A percentile compares a stretch with the other conserved stretches of the same genome.
Conservation (phyloP, 192 early-diverging fungal species). For the Podila epicladia region DNA sequence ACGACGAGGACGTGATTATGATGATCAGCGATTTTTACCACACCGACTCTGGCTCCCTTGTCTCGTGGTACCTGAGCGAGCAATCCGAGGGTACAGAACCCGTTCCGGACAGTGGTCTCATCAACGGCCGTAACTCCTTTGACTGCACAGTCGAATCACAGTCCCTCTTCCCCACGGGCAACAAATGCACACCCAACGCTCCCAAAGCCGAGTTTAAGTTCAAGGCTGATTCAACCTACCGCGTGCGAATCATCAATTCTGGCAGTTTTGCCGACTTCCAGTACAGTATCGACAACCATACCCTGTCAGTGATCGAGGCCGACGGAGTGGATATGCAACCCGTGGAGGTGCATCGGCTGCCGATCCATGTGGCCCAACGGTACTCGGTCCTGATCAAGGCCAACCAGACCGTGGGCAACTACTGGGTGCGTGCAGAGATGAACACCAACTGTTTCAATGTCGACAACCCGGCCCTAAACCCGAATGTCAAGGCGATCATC, state of each 20-base stretch:
- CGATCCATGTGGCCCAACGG: conserved; percentile 53
- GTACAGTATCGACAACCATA: conserved; percentile 54
- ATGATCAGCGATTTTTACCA: conserved; percentile 53
- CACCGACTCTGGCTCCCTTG: conserved; percentile 21
- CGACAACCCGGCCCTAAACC: conserved; percentile 29
- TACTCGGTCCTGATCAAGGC: conserved; percentile 55
- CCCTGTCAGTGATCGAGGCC: conserved; percentile 45
- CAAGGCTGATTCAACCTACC: conserved; percentile 27
- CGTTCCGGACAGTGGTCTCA: conserved; percentile 27
- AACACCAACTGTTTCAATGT: conserved; percentile 39
- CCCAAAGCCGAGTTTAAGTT: conserved; percentile 22
- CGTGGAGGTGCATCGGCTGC: conserved; percentile 24
- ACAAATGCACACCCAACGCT: conserved; percentile 12
- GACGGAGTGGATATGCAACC: conserved; percentile 48
- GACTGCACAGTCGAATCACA: conserved; percentile 22
- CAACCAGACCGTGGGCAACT: conserved; percentile 49
- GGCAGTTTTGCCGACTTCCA: conserved; percentile 40
- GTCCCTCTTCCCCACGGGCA: conserved; percentile 21
- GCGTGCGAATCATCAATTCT: conserved; percentile 49
- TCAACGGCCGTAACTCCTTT: conserved; percentile 24
- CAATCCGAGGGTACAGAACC: conserved; percentile 41
- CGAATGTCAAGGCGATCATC: conserved; percentile 33
- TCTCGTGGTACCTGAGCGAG: conserved; percentile 46
- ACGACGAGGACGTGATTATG: conserved; percentile 56
- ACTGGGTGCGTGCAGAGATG: conserved; percentile 46